Evolutionary conservation across 2,329 filamentous ascomycete species (phyloP).

Genomic region (Diplodia intermedia): DNA sequence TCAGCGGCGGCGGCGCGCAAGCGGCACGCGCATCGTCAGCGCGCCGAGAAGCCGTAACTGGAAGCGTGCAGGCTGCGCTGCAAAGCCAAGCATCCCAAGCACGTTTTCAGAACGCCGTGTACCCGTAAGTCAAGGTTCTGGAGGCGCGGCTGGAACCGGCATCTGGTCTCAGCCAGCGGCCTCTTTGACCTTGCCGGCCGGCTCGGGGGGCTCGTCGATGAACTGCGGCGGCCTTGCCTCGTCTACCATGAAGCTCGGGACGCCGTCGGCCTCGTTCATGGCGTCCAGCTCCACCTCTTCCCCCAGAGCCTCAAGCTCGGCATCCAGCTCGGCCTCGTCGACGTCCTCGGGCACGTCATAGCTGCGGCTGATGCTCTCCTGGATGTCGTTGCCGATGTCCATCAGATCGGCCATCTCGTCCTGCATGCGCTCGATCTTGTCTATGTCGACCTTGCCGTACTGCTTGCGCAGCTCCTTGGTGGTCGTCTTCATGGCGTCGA

Average conservation of each 20-base stretch:
- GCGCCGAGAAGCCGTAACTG: conserved; percentile 22
- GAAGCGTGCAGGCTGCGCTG: conserved; percentile 18
- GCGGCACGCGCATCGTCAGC: conserved; percentile 27
- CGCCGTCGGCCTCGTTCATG: conserved; percentile 63
- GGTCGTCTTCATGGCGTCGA: conserved; percentile 96
- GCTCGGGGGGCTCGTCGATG: conserved; percentile 85
- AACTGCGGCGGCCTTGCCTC: conserved; percentile 84
- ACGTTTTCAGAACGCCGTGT: conserved; percentile 30
- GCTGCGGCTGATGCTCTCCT: conserved; percentile 87
- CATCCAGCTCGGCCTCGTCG: conserved; percentile 94
- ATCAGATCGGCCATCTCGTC: conserved; percentile 99
- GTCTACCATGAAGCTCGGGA: conserved; percentile 89
- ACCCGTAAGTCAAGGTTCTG: conserved; percentile 12
- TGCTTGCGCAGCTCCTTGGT: conserved; percentile 92
- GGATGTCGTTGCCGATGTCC: conserved; percentile 97
- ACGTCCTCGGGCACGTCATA: conserved; percentile 98
- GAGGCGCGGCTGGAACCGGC: conserved; percentile 4
- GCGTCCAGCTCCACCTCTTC: conserved; percentile 91
- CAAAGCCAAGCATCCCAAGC: conserved; percentile 30
- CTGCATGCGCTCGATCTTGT: conserved; percentile 96
- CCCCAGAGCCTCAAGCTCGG: conserved; percentile 91
- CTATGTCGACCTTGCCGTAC: conserved; percentile 96
- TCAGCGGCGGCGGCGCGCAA: not conserved
- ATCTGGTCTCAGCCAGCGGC: conserved; percentile 61
- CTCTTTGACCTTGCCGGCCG: conserved; percentile 78